Evolutionary conservation across 352 stramenopile genomes (phyloP).

Genomic region (Pythium periplocum): DNA sequence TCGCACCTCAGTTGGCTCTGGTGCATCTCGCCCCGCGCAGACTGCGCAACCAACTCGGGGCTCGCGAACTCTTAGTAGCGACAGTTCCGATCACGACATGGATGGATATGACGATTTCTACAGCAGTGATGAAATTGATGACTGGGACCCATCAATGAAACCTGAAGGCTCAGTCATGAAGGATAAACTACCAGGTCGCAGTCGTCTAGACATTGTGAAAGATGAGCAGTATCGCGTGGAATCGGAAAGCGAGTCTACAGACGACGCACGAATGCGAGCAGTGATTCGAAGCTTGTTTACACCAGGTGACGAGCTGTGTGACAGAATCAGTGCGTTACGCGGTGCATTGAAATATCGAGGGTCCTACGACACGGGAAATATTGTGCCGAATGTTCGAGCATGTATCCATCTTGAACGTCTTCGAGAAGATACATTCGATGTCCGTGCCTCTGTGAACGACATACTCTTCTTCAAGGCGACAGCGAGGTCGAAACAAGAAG

Average conservation of each 20-base stretch:
- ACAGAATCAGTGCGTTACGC: conserved; percentile 45
- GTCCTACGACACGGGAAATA: conserved; percentile 26
- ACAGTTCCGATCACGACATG: too few relatives aligned
- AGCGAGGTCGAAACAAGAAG: conserved; percentile 43
- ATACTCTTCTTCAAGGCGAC: conserved; percentile 45
- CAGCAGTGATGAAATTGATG: conserved; percentile 24
- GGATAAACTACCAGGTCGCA: too few relatives aligned
- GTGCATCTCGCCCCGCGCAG: too few relatives aligned
- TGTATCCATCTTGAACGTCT: conserved; percentile 63
- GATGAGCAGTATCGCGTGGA: conserved; percentile 39
- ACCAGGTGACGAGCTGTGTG: conserved; percentile 49
- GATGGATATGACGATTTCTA: conserved; percentile 43
- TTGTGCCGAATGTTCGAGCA: conserved; percentile 64
- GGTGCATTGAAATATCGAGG: conserved; percentile 58
- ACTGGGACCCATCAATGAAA: conserved; percentile 14
- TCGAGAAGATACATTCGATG: conserved; percentile 48
- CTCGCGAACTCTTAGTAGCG: too few relatives aligned
- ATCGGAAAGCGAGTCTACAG: conserved; percentile 30
- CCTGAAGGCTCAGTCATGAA: too few relatives aligned
- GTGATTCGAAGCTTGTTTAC: conserved; percentile 77
- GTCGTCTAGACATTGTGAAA: too few relatives aligned
- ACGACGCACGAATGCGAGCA: conserved; percentile 61
- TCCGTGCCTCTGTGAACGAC: conserved; percentile 60
- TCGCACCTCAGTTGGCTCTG: too few relatives aligned
- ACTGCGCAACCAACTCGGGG: too few relatives aligned